These are phyloP conservation scores for Xylaria polymorpha DNA, from an alignment of 2,329 filamentous ascomycete genomes.

Conservation along the genomic window DNA sequence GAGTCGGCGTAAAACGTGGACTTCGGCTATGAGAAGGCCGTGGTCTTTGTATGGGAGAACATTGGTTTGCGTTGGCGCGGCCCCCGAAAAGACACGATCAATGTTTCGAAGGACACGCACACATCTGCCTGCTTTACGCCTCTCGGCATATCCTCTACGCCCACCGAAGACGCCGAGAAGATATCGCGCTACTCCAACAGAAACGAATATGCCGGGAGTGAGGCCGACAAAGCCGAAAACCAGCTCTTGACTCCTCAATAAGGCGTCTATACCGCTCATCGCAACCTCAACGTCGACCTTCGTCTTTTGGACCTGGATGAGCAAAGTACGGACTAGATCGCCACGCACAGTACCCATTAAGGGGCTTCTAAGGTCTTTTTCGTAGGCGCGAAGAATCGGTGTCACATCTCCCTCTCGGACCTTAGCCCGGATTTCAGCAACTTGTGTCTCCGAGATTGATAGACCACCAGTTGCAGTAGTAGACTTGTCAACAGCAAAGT, in stretches of 20 bases:
- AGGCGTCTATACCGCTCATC: slow-evolving; percentile 92
- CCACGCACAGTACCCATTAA: slow-evolving; percentile 85
- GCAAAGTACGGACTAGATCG: slow-evolving; percentile 86
- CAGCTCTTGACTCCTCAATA: slow-evolving; percentile 95
- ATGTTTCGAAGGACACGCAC: slow-evolving; percentile 87
- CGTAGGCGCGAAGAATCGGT: slow-evolving; percentile 89
- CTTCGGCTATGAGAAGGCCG: slow-evolving; percentile 88
- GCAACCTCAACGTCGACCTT: slow-evolving; percentile 98
- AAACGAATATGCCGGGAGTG: slow-evolving; percentile 91
- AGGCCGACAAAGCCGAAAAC: slow-evolving; percentile 98
- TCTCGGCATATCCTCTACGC: slow-evolving; percentile 73
- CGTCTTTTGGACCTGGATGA: slow-evolving; percentile 98
- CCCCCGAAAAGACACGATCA: slow-evolving; percentile 79
- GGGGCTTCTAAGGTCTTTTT: slow-evolving; percentile 85
- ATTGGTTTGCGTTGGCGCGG: slow-evolving; percentile 75
- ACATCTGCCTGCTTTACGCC: slow-evolving; percentile 74
- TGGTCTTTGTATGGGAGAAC: slow-evolving; percentile 92
- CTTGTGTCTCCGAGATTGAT: slow-evolving; percentile 73
- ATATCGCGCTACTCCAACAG: slow-evolving; percentile 79
- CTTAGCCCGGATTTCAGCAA: slow-evolving; percentile 78
- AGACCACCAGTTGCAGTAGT: slow-evolving; percentile 61
- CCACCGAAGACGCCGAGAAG: slow-evolving; percentile 75
- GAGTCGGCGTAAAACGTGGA: slow-evolving; percentile 81
- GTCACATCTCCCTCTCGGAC: slow-evolving; percentile 94
- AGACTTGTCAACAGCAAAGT: slow-evolving; percentile 89